Evolutionary conservation across 768 basidiomycete genomes (phyloP).

Genomic region (Termitomyces heimii): DNA sequence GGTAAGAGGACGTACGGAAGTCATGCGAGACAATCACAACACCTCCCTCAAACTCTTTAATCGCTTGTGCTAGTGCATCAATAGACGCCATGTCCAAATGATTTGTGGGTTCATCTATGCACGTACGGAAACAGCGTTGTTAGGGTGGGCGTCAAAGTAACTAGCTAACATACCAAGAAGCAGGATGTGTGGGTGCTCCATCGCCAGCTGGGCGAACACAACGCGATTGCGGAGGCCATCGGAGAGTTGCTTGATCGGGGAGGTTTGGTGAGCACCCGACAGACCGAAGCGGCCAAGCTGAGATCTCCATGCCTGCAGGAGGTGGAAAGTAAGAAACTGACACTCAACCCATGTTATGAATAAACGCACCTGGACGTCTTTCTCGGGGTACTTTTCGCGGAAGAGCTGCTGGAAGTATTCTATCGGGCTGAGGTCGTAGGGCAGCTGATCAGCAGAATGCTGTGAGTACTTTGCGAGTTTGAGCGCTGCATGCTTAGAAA

Average conservation of each 20-base stretch:
- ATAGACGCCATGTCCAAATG: slow-evolving; percentile 98
- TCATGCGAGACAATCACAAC: slow-evolving; percentile 99
- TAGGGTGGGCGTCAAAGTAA: slow-evolving; percentile 1
- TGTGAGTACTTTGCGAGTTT: slow-evolving; percentile 99
- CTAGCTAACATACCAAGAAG: slow-evolving; percentile 54
- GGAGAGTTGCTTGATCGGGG: slow-evolving; percentile 89
- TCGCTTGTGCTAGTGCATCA: slow-evolving; percentile 90
- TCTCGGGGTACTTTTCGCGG: slow-evolving; percentile 82
- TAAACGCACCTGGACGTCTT: slow-evolving; percentile 61
- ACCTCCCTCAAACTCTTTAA: slow-evolving; percentile 96
- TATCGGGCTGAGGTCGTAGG: slow-evolving; percentile 85
- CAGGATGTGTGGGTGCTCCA: slow-evolving; percentile 97
- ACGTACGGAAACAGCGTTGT: neutral
- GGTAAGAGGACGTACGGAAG: slow-evolving; percentile 59
- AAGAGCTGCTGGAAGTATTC: slow-evolving; percentile 91
- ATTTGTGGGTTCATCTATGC: slow-evolving; percentile 89
- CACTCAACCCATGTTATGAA: neutral
- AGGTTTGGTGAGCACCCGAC: slow-evolving; percentile 88
- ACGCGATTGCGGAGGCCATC: slow-evolving; percentile 97
- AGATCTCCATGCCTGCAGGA: slow-evolving; percentile 76
- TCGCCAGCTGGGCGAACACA: slow-evolving; percentile 92
- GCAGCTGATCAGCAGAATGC: slow-evolving; percentile 97
- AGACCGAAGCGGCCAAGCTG: slow-evolving; percentile 96
- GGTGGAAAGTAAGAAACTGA: neutral
- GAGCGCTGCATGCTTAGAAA: slow-evolving; percentile 83